phyloP scores from a whole-genome alignment of 352 stramenopile species.

The Plasmopara halstedii region DNA sequence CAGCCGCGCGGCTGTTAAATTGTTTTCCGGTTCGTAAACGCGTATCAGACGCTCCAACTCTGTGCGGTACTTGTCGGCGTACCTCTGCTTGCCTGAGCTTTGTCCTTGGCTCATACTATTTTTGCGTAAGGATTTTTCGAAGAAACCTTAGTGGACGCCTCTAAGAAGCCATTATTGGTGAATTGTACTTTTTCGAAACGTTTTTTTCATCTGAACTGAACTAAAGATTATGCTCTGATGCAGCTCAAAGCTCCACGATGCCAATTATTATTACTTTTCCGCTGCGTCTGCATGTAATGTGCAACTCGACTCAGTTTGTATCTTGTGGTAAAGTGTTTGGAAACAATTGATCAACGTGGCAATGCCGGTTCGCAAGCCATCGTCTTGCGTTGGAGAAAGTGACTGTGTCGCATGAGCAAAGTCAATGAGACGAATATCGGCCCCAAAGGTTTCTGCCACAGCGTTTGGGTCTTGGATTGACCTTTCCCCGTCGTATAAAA shows the following conservation, averaged over 20 bases:
- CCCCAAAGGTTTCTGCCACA: conserved; percentile 1
- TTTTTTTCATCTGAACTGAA: conserved; percentile 13
- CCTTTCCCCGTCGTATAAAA: conserved; percentile 86
- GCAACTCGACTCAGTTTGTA: conserved; percentile 2
- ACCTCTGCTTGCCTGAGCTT: conserved; percentile 6
- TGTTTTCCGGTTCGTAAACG: conserved; percentile 36
- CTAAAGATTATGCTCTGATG: background rate
- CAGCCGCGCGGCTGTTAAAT: conserved; percentile 27
- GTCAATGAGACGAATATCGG: conserved; percentile 77
- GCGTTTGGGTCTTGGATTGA: background rate
- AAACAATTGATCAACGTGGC: conserved; percentile 47
- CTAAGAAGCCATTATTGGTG: background rate
- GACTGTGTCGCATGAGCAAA: conserved; percentile 63
- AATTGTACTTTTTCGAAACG: conserved; percentile 13
- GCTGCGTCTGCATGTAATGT: background rate
- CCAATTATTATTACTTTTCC: conserved; percentile 2
- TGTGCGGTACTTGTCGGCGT: conserved; percentile 4
- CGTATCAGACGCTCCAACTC: conserved; percentile 40
- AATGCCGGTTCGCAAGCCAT: conserved; percentile 53
- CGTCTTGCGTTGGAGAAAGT: conserved; percentile 27
- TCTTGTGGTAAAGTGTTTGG: conserved; percentile 25
- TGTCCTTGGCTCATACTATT: conserved; percentile 4
- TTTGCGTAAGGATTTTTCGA: conserved; percentile 4
- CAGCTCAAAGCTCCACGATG: background rate
- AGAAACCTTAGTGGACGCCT: conserved; percentile 17